Conservation (phyloP, 805 yeast genomes). For the Myxozyma geophila region DNA sequence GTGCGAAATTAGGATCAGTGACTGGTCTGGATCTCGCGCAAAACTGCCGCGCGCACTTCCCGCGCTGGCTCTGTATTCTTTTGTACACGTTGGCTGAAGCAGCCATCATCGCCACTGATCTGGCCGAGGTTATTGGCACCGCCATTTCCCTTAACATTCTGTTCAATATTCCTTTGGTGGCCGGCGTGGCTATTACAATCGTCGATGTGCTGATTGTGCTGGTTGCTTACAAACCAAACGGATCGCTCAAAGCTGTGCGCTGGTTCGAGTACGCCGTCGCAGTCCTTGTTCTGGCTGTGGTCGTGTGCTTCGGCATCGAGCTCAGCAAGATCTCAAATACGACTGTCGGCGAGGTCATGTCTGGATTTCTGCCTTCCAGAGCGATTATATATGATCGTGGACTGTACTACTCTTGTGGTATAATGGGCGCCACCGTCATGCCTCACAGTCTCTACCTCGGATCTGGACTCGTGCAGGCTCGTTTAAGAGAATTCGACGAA, state of each 20-base stretch:
- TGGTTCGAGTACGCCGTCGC: slow-evolving; percentile 83
- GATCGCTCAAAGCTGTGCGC: slow-evolving; percentile 76
- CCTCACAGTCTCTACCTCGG: slow-evolving; percentile 90
- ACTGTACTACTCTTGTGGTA: slow-evolving; percentile 77
- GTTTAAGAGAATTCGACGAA: slow-evolving; percentile 77
- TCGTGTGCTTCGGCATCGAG: slow-evolving; percentile 81
- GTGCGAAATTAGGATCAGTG: slow-evolving; percentile 88
- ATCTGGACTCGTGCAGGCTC: slow-evolving; percentile 84
- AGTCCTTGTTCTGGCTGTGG: slow-evolving; percentile 75
- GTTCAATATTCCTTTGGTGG: slow-evolving; percentile 74
- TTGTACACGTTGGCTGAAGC: slow-evolving; percentile 81
- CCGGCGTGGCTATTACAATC: slow-evolving; percentile 84
- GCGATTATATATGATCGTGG: slow-evolving; percentile 64
- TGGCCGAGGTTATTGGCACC: slow-evolving; percentile 98
- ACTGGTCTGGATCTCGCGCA: slow-evolving; percentile 93
- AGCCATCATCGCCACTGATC: slow-evolving; percentile 92
- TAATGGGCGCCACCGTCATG: slow-evolving; percentile 94
- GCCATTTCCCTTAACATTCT: slow-evolving; percentile 89
- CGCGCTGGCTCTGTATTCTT: slow-evolving; percentile 53
- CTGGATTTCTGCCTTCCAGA: slow-evolving; percentile 66
- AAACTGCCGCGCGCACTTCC: slow-evolving; percentile 77
- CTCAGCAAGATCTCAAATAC: slow-evolving; percentile 64
- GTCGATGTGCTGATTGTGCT: slow-evolving; percentile 84
- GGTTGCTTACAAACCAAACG: slow-evolving; percentile 85
- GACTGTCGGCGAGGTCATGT: slow-evolving; percentile 61